Evolutionary conservation across 805 yeast species (phyloP), one percentile per base, ranked within the genome.

Genomic region (Yarrowia sp.): DNA sequence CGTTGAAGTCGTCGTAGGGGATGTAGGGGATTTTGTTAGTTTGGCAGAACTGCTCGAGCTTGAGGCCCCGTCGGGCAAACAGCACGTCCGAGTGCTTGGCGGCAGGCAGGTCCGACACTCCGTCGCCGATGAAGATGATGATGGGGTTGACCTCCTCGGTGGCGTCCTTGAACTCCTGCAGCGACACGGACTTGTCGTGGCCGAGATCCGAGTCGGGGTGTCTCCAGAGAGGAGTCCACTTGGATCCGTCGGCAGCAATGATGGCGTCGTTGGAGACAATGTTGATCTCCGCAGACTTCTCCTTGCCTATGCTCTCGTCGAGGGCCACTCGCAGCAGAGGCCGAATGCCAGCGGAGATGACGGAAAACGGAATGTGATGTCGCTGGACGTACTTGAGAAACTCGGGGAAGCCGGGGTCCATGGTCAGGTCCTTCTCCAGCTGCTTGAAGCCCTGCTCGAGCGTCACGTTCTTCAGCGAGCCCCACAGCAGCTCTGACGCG

Each of bases 51-150:
- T 73, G 68, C 69, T 77, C 80, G 25, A 77, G 70, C 27, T 73
- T 71, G 46, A 75, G 71, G 14, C 79, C 79, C 31, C 70, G 70
- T 62, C 80, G 74, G 24, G 80, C 80, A 67, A 77, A 77, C 60
- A 77, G 67, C 38, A 77, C 74, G 56, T 77, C 80, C 6, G 80
- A 79, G 66, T 76, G 76, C 21, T 73, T 68, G 4, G 80, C 80
- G 12, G 80, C 80, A 9, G 80, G 77, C 29, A 77, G 68, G 61
- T 77, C 80, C n/a, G 78, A 77, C 27, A 83, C 80, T 5, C 88
- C 88, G 38, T 82, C 80, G 9, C 87, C 87, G 63, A 84, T 74
- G 31, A 84, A 83, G 12, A 73, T 72, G 27, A 83, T 68, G 41
- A 63, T 38, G 12, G 68, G 66, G 46, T 55, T 44, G 19, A 39